These are phyloP conservation scores for Discostella pseudostelligera DNA, from an alignment of 108 stramenopile species.

Conservation along the genomic window DNA sequence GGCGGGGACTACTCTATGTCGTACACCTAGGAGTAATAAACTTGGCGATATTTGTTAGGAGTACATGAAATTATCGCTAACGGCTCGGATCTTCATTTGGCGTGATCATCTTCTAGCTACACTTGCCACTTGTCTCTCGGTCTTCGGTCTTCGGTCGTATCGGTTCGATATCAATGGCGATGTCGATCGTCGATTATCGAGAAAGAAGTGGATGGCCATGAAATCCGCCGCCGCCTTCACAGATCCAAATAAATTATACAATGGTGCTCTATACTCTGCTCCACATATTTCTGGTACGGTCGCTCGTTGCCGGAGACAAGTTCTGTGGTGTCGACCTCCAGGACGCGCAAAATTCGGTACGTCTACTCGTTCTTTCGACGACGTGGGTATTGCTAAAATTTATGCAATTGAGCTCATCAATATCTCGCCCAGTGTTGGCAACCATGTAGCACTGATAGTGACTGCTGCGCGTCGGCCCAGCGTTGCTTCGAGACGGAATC, in stretches of 20 bases:
- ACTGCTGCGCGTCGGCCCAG: slow-evolving; percentile 21
- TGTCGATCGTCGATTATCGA: too few relatives aligned
- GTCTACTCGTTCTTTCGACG: not conserved
- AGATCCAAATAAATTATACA: too few relatives aligned
- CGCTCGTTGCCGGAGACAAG: slow-evolving; percentile 5
- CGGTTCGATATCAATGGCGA: too few relatives aligned
- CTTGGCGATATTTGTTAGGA: slow-evolving; percentile 6
- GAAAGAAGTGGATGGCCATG: too few relatives aligned
- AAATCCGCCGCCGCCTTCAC: too few relatives aligned
- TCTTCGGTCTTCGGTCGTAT: too few relatives aligned
- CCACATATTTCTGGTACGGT: not conserved
- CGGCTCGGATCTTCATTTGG: too few relatives aligned
- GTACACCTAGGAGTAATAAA: not conserved
- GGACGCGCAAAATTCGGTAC: slow-evolving; percentile 19
- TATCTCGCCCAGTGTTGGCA: slow-evolving; percentile 28
- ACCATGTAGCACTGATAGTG: slow-evolving; percentile 27
- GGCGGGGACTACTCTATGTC: too few relatives aligned
- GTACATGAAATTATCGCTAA: too few relatives aligned
- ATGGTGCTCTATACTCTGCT: not conserved
- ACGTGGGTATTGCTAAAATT: not conserved
- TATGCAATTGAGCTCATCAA: not conserved
- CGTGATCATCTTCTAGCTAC: not conserved
- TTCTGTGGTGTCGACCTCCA: slow-evolving; percentile 30
- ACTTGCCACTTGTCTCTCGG: too few relatives aligned
- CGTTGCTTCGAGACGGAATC: slow-evolving; percentile 20